Conservation (phyloP, 2,329 filamentous ascomycete genomes). For the Teratosphaeria zuluensis region DNA sequence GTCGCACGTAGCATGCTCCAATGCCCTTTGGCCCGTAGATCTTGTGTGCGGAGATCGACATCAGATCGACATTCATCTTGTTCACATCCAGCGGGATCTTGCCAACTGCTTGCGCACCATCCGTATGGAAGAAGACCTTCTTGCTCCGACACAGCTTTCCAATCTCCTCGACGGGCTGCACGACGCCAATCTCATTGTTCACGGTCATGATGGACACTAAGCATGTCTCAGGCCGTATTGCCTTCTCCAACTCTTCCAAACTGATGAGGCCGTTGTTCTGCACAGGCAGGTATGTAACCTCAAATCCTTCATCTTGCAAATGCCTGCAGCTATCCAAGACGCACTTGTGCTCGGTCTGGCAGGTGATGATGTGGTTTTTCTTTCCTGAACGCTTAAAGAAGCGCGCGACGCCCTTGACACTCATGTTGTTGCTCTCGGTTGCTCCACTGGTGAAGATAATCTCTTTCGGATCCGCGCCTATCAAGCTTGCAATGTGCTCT, state of each 20-base stretch:
- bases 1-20: slow-evolving; percentile 88
- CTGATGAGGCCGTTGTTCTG: slow-evolving; percentile 75
- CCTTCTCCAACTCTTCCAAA: slow-evolving; percentile 73
- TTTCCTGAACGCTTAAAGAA: slow-evolving; percentile 90
- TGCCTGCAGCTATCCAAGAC: slow-evolving; percentile 95
- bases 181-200: slow-evolving; percentile 99
- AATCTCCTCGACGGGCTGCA: slow-evolving; percentile 89
- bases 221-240: slow-evolving; percentile 82
- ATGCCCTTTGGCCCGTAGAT: slow-evolving; percentile 98
- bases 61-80: slow-evolving; percentile 93
- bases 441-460: slow-evolving; percentile 98
- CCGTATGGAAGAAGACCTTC: slow-evolving; percentile 97
- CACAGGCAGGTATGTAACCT: slow-evolving; percentile 94
- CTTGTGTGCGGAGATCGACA: slow-evolving; percentile 98
- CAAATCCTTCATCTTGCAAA: slow-evolving; percentile 91
- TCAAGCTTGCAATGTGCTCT: slow-evolving; percentile 70
- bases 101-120: slow-evolving; percentile 93
- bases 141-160: slow-evolving; percentile 81
- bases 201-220: slow-evolving; percentile 97
- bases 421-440: slow-evolving; percentile 99
- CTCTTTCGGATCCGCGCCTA: slow-evolving; percentile 92
- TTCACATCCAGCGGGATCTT: slow-evolving; percentile 97
- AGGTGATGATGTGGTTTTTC: slow-evolving; percentile 98
- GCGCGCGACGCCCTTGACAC: slow-evolving; percentile 91
- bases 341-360: slow-evolving; percentile 97